These are phyloP conservation scores for Paraphaeosphaeria minitans DNA, from an alignment of 2,329 filamentous ascomycete genomes.

Conservation along the genomic window DNA sequence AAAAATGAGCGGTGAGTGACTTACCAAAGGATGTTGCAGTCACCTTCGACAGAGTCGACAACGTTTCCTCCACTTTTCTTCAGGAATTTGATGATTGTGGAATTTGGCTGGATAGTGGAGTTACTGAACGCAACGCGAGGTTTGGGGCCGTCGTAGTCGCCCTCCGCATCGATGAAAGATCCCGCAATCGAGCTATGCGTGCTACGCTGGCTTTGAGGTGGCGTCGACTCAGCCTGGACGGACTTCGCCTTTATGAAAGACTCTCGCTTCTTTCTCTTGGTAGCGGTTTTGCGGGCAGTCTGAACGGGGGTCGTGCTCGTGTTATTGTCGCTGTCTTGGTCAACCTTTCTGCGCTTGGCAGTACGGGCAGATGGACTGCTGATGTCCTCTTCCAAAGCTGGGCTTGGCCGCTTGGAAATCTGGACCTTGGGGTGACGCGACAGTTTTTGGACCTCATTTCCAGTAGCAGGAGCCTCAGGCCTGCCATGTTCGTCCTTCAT, in stretches of 20 bases:
- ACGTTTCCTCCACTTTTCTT: constrained; percentile 37
- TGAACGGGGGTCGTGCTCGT: constrained; percentile 6
- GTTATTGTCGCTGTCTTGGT: constrained; percentile 7
- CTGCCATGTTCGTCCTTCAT: background rate
- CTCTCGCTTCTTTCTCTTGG: constrained; percentile 18
- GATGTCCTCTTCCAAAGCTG: background rate
- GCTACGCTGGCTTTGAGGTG: constrained; percentile 25
- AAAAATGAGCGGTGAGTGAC: constrained; percentile 4
- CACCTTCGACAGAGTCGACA: constrained; percentile 38
- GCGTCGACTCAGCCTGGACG: constrained; percentile 6
- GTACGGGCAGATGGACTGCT: constrained; percentile 9
- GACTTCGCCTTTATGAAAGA: constrained; percentile 8
- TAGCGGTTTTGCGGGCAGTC: constrained; percentile 11
- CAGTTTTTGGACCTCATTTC: background rate
- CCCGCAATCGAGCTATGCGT: constrained; percentile 18
- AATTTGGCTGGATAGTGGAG: constrained; percentile 32
- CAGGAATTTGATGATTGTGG: constrained; percentile 39
- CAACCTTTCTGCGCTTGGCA: constrained; percentile 25
- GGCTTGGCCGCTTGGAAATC: constrained; percentile 10
- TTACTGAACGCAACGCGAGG: constrained; percentile 44
- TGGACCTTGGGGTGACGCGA: constrained; percentile 16
- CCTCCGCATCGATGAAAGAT: constrained; percentile 9
- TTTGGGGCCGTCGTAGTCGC: constrained; percentile 29
- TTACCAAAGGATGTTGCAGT: constrained; percentile 42
- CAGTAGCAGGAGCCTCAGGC: background rate